phyloP scores from a whole-genome alignment of 2,329 filamentous ascomycete species.

The Trichoderma semiorbis region DNA sequence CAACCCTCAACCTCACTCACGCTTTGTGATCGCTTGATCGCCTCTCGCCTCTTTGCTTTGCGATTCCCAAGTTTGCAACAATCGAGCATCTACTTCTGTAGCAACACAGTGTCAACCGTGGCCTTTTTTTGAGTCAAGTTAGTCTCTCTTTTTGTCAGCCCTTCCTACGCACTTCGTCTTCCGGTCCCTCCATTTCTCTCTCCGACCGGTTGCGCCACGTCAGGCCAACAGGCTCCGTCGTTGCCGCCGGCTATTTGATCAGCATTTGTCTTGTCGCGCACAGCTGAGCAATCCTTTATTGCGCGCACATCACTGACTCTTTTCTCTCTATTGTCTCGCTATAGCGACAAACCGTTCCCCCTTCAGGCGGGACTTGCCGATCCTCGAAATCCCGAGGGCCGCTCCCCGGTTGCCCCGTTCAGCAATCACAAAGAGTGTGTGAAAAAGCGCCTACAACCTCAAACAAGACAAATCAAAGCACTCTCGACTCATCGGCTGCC shows the following conservation, averaged over 20 bases:
- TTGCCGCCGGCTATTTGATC: slow-evolving; percentile 13
- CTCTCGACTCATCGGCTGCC: not conserved
- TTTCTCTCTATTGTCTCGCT: not conserved
- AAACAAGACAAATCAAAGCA: not conserved
- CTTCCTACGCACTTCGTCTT: slow-evolving; percentile 5
- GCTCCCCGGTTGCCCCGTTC: not conserved
- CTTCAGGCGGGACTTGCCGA: slow-evolving; percentile 1
- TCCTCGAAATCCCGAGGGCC: not conserved
- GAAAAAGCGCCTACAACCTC: not conserved
- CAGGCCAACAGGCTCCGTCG: slow-evolving; percentile 12
- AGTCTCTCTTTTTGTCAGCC: slow-evolving; percentile 14
- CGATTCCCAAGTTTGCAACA: not conserved
- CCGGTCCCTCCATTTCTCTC: slow-evolving; percentile 8
- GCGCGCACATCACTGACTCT: not conserved
- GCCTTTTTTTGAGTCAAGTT: slow-evolving; percentile 12
- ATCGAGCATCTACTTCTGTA: not conserved
- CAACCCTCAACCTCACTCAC: not conserved
- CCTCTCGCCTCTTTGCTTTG: not conserved
- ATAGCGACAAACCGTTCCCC: slow-evolving; percentile 1
- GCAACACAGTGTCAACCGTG: slow-evolving; percentile 4
- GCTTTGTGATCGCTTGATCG: not conserved
- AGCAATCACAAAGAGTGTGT: not conserved
- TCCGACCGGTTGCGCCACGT: slow-evolving; percentile 15
- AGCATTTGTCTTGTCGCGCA: slow-evolving; percentile 13
- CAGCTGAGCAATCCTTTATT: not conserved